Evolutionary conservation across 192 early-diverging fungal genomes (phyloP).

Genomic region (Backusella luteola): DNA sequence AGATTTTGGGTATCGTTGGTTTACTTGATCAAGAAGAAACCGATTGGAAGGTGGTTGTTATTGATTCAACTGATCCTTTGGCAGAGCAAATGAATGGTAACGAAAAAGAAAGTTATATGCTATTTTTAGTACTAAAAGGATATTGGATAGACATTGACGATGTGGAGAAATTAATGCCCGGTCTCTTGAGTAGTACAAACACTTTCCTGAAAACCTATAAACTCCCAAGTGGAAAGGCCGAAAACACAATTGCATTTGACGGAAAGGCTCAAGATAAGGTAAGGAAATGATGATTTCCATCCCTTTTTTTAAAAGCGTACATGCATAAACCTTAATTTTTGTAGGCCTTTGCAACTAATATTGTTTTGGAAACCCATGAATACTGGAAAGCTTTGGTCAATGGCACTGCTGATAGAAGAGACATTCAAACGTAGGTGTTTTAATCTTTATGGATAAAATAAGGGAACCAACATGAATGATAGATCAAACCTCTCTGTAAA

Average conservation of each 20-base stretch:
- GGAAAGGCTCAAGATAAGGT: slow-evolving; percentile 74
- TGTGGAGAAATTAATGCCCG: slow-evolving; percentile 94
- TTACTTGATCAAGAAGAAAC: slow-evolving; percentile 99
- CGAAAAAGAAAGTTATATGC: background rate
- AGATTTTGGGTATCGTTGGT: slow-evolving; percentile 96
- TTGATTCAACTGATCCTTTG: slow-evolving; percentile 95
- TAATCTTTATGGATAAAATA: slow-evolving; percentile 17
- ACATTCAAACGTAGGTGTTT: slow-evolving; percentile 22
- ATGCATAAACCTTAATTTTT: background rate
- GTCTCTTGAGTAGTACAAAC: slow-evolving; percentile 88
- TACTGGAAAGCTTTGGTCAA: slow-evolving; percentile 86
- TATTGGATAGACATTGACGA: slow-evolving; percentile 83
- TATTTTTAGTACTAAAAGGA: background rate
- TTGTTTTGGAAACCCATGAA: slow-evolving; percentile 89
- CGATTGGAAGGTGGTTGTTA: slow-evolving; percentile 99
- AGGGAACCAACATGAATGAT: background rate
- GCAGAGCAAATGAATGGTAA: slow-evolving; percentile 88
- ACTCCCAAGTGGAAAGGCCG: slow-evolving; percentile 97
- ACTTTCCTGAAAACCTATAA: slow-evolving; percentile 99
- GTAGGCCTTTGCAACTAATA: slow-evolving; percentile 79
- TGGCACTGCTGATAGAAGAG: slow-evolving; percentile 7
- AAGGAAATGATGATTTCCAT: background rate
- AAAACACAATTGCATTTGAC: slow-evolving; percentile 97
- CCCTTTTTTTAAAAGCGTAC: no score
- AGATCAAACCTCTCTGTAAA: slow-evolving; percentile 64